Conservation (phyloP, 2,329 filamentous ascomycete species). For the Chrysoporthe deuterocubensis region DNA sequence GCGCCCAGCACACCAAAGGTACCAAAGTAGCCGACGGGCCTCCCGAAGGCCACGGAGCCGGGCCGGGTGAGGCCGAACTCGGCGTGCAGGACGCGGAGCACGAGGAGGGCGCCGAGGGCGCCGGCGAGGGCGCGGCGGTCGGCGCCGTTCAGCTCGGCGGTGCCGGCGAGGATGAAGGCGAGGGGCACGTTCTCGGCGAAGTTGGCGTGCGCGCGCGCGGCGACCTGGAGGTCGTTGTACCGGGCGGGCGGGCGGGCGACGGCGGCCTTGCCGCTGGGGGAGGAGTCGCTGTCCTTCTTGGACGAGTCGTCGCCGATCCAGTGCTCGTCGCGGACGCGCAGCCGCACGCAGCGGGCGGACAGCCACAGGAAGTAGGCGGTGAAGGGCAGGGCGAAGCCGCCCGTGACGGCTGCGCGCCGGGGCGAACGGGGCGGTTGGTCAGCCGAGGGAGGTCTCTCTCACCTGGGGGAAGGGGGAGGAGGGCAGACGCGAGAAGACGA, state of each 20-base stretch:
- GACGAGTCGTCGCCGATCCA: conserved; percentile 34
- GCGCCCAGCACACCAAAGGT: conserved; percentile 34
- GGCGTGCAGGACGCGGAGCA: conserved; percentile 36
- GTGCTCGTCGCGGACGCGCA: conserved; percentile 35
- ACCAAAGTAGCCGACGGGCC: conserved; percentile 38
- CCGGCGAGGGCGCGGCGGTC: conserved; percentile 33
- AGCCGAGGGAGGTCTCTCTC: too few relatives aligned
- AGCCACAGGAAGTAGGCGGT: conserved; percentile 39
- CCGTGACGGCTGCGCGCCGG: conserved; percentile 35
- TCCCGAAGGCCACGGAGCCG: conserved; percentile 32
- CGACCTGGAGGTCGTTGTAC: conserved; percentile 34
- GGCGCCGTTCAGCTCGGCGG: conserved; percentile 40
- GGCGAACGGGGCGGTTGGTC: too few relatives aligned
- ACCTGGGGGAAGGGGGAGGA: too few relatives aligned
- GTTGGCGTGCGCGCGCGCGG: conserved; percentile 36
- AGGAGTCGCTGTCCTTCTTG: conserved; percentile 25
- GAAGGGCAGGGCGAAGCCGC: conserved; percentile 38
- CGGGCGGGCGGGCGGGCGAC: conserved; percentile 22
- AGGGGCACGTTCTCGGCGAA: conserved; percentile 40
- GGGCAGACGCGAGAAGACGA: neutral
- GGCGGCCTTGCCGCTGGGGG: conserved; percentile 27
- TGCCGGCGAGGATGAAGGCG: conserved; percentile 36
- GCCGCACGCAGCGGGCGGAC: conserved; percentile 35
- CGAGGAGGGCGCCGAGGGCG: conserved; percentile 35
- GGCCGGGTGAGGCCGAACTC: conserved; percentile 35